A percentile compares a stretch with the other conserved stretches of the same genome.
phyloP scores from a whole-genome alignment of 176 grass and related monocot species.

The Ampelocalamus luodianensis region DNA sequence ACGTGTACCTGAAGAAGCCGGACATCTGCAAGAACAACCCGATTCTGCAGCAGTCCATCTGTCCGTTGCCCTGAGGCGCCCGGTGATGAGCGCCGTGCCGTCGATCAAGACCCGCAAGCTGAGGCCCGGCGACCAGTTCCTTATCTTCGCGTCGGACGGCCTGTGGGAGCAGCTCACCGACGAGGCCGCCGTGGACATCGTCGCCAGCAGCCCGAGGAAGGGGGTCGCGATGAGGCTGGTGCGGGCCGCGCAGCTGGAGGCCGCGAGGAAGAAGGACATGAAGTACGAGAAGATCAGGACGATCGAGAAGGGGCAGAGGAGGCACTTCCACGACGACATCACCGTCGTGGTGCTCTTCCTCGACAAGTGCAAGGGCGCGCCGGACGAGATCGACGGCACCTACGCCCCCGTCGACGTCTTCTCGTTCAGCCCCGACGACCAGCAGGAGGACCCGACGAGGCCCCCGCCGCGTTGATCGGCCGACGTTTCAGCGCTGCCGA shows the following conservation, averaged over 20 bases:
- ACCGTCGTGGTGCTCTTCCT: conserved; percentile 72
- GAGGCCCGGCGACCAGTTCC: conserved; percentile 48
- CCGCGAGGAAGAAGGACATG: conserved; percentile 65
- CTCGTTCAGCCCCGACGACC: conserved; percentile 47
- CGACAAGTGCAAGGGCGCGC: conserved; percentile 34
- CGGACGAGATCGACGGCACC: conserved; percentile 50
- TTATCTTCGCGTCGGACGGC: conserved; percentile 71
- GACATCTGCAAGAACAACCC: conserved; percentile 42
- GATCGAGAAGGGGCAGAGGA: conserved; percentile 57
- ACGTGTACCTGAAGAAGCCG: conserved; percentile 59
- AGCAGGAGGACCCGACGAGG: conserved; percentile 47
- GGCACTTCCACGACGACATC: conserved; percentile 70
- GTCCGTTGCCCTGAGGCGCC: conserved; percentile 57
- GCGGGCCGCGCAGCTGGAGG: conserved; percentile 62
- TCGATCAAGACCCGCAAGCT: conserved; percentile 42
- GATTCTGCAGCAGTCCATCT: conserved; percentile 48
- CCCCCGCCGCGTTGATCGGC: conserved; percentile 33
- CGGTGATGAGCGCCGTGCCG: conserved; percentile 69
- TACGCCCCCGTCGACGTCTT: conserved; percentile 58
- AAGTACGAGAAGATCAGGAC: conserved; percentile 61
- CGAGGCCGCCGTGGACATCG: conserved; percentile 54
- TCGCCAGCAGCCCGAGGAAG: conserved; percentile 48
- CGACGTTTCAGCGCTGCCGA: neutral
- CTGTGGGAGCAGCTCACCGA: conserved; percentile 77
- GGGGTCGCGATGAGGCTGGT: conserved; percentile 68